Evolutionary conservation across 2,329 filamentous ascomycete species (phyloP), one percentile per base, ranked within the genome.

Genomic region (Aulographum hederae): DNA sequence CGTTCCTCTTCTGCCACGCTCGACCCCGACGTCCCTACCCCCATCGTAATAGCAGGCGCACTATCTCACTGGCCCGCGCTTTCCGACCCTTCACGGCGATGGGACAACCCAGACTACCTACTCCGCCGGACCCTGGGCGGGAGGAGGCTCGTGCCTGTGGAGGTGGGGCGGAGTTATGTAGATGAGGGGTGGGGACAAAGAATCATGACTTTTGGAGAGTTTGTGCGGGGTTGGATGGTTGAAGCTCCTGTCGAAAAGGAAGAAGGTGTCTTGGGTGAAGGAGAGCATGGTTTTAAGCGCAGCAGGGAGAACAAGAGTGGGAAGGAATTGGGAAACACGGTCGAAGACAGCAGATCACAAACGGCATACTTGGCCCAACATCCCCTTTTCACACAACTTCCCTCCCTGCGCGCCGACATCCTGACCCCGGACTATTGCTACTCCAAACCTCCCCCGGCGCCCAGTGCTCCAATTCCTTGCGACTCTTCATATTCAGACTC

Each of bases 291-390:
- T 13, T 10, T 25, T 10, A n/a, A 28, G 15, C 21, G n/a, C n/a
- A 8, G n/a, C 21, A 25, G 21, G n/a, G 21, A 25, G n/a, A n/a
- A n/a, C n/a, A n/a, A n/a, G n/a, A n/a, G n/a, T n/a, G n/a, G n/a
- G n/a, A n/a, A 29, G 11, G 14, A 27, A 3, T 13, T n/a, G 19
- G 21, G 5, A 23, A n/a, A 11, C n/a, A 11, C 19, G 26, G 14
- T 20, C 21, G 11, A 5, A 14, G 20, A 21, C 19, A 26, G 10
- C 4, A 6, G 10, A 27, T 26, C 2, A 6, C 26, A 3, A 10
- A 20, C 37, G 8, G 81, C 75, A 10, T 98, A 98, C 50, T 69
- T 98, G 28, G 89, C 89, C 6, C 89, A 98, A 47, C 82, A 95
- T 54, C 73, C 86, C 41, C 67, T 98, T 21, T 75, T 95, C 43